phyloP scores from a whole-genome alignment of 495 filamentous ascomycete genomes.

The Aspergillus baeticus region DNA sequence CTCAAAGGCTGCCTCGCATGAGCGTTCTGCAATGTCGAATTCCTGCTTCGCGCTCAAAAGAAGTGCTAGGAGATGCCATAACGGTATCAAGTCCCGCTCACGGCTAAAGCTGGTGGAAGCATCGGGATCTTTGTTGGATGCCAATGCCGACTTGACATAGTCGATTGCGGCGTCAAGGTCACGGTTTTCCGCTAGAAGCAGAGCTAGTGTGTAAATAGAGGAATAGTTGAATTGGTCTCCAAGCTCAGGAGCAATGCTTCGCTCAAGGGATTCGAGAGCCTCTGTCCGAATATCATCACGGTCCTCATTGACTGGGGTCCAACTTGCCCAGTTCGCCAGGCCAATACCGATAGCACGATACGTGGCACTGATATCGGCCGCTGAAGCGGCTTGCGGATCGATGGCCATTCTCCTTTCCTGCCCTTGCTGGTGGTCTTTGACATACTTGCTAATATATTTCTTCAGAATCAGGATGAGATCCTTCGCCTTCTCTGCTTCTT shows the following conservation, averaged over 20 bases:
- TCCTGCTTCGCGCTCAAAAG: conserved; percentile 84
- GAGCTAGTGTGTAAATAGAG: conserved; percentile 74
- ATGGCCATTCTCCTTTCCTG: conserved; percentile 28
- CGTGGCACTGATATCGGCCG: conserved; percentile 58
- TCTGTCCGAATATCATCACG: conserved; percentile 67
- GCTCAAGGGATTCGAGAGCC: conserved; percentile 71
- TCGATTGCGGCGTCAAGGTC: conserved; percentile 76
- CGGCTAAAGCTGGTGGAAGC: conserved; percentile 29
- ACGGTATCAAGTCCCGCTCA: conserved; percentile 41
- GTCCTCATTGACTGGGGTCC: conserved; percentile 68
- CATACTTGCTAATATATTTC: conserved; percentile 56
- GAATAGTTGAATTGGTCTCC: conserved; percentile 62
- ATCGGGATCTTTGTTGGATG: conserved; percentile 30
- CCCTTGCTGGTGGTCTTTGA: conserved; percentile 31
- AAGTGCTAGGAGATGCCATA: conserved; percentile 84
- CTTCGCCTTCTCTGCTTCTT: conserved; percentile 74
- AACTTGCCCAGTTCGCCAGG: conserved; percentile 79
- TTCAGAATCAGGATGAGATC: conserved; percentile 64
- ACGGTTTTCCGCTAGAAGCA: conserved; percentile 76
- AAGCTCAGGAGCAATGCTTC: conserved; percentile 63
- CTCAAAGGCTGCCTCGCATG: conserved; percentile 88
- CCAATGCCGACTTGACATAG: conserved; percentile 64
- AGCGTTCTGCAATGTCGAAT: conserved; percentile 71
- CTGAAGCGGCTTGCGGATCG: conserved; percentile 41
- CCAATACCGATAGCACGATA: conserved; percentile 82